phyloP scores from a whole-genome alignment of 495 filamentous ascomycete genomes.

The Penicillium antarcticum region DNA sequence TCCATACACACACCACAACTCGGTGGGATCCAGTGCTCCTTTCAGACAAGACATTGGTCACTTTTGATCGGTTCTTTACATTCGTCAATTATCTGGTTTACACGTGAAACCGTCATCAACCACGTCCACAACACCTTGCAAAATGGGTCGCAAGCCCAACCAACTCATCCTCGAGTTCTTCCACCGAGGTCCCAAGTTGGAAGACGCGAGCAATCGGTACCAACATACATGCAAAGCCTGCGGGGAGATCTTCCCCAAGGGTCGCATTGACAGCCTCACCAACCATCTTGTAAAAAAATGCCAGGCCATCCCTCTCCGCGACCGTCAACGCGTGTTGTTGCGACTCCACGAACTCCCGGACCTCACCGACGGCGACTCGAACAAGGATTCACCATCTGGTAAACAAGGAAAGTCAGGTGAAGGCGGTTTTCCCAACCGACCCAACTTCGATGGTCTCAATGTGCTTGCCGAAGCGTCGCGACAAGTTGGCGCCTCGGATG shows the following conservation, averaged over 20 bases:
- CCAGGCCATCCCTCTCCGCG: slow-evolving; percentile 63
- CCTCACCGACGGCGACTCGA: slow-evolving; percentile 33
- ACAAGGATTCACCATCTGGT: slow-evolving; percentile 32
- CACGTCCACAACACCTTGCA: slow-evolving; percentile 3
- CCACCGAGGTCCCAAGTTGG: slow-evolving; percentile 74
- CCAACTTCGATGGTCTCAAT: slow-evolving; percentile 71
- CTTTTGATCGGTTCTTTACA: not conserved
- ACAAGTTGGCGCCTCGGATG: slow-evolving; percentile 55
- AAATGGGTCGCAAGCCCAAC: slow-evolving; percentile 80
- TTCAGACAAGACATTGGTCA: not conserved
- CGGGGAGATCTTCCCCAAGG: slow-evolving; percentile 80
- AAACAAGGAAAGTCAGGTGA: slow-evolving; percentile 40
- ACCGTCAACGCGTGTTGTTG: slow-evolving; percentile 63
- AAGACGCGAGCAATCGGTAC: slow-evolving; percentile 83
- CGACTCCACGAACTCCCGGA: slow-evolving; percentile 51
- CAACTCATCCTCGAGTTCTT: slow-evolving; percentile 81
- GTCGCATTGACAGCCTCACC: slow-evolving; percentile 74
- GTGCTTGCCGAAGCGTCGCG: slow-evolving; percentile 80
- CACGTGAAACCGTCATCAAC: slow-evolving; percentile 4
- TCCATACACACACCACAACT: slow-evolving; percentile 1
- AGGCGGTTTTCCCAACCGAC: slow-evolving; percentile 41
- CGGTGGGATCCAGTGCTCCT: not conserved
- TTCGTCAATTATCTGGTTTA: not conserved
- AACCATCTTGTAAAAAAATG: slow-evolving; percentile 80
- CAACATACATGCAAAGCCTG: slow-evolving; percentile 84